A percentile compares a stretch with the other conserved stretches of the same genome.
phyloP scores from a whole-genome alignment of 2,329 filamentous ascomycete species.

The Alternaria incomplexa region DNA sequence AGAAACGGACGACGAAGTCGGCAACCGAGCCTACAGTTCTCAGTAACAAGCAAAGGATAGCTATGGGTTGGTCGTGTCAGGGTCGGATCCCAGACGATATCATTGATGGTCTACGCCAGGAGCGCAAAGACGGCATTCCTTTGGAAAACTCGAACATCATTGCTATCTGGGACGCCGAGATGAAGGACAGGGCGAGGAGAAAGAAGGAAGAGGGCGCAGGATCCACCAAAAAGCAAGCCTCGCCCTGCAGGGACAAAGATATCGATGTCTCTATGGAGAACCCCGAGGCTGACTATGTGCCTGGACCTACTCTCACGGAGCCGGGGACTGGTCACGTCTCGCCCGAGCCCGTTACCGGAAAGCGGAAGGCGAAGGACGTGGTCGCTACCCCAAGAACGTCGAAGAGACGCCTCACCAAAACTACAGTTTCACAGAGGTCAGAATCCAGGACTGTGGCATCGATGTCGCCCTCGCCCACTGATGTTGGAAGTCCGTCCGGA shows the following conservation, averaged over 20 bases:
- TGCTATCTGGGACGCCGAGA: slow-evolving; percentile 10
- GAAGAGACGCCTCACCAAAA: slow-evolving; percentile 10
- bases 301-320: not conserved
- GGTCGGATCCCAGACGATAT: slow-evolving; percentile 33
- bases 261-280: not conserved
- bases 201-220: not conserved
- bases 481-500: not conserved
- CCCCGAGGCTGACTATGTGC: not conserved
- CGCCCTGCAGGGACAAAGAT: not conserved
- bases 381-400: not conserved
- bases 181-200: slow-evolving; percentile 3
- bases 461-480: not conserved
- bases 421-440: not conserved
- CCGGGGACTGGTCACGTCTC: not conserved
- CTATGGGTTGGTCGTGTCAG: slow-evolving; percentile 30
- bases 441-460: not conserved
- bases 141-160: slow-evolving; percentile 26
- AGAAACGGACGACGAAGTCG: slow-evolving; percentile 19
- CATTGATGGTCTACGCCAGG: slow-evolving; percentile 31
- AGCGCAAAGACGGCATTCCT: slow-evolving; percentile 24
- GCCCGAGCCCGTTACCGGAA: not conserved
- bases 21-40: slow-evolving; percentile 27
- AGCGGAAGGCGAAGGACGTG: slow-evolving; percentile 8
- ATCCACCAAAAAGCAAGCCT: not conserved
- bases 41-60: slow-evolving; percentile 32